These are phyloP conservation scores for Tritrichomonas foetus DNA, from an alignment of 208 protist genomes.

Conservation along the genomic window DNA sequence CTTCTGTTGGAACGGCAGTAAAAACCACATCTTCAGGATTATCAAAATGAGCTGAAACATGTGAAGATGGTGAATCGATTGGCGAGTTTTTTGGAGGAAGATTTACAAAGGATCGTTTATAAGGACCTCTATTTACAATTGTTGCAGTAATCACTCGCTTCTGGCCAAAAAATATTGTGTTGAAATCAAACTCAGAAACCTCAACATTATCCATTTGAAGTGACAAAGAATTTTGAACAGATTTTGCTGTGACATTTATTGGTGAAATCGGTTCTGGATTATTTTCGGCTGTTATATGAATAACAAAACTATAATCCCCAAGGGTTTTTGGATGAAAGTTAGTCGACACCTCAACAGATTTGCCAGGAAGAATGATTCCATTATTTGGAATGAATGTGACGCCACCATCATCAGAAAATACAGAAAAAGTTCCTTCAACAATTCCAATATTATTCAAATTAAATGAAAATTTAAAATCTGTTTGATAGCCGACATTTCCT, in stretches of 20 bases:
- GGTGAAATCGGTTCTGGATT: background rate
- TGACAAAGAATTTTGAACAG: background rate
- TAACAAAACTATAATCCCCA: background rate
- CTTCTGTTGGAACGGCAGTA: background rate
- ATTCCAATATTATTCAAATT: background rate
- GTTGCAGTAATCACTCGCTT: background rate
- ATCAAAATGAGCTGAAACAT: no score
- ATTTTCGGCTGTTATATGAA: background rate
- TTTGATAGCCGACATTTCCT: background rate
- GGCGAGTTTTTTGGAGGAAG: background rate
- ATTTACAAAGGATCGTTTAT: slow-evolving; percentile 22
- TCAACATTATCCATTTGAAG: background rate
- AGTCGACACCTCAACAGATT: background rate
- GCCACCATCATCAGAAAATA: background rate
- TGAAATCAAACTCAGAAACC: background rate
- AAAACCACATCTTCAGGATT: background rate
- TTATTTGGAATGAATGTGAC: background rate
- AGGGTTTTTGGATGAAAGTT: background rate
- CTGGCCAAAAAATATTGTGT: background rate
- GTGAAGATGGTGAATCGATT: background rate
- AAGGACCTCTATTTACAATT: background rate
- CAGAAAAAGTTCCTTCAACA: background rate
- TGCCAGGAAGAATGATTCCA: background rate
- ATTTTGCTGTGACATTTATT: background rate
- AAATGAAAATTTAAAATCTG: slow-evolving; percentile 24